Percentiles rank a stretch among this genome's conserved stretches.
phyloP scores from a whole-genome alignment of 192 early-diverging fungal species.

The Entomortierella lignicola region DNA sequence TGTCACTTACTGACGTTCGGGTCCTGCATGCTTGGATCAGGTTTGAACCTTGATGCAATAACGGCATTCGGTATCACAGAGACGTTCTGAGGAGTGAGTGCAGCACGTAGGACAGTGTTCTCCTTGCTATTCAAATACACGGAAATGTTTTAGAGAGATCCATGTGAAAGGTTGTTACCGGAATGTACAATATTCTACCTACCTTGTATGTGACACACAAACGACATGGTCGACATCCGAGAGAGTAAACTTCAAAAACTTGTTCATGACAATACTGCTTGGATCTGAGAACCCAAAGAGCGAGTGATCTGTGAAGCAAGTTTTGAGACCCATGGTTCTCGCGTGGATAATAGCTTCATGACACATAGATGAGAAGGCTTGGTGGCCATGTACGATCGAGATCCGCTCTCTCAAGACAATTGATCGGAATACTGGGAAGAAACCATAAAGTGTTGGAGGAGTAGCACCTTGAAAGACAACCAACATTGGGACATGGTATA shows the following conservation, averaged over 20 bases:
- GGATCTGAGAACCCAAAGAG: conserved; percentile 97
- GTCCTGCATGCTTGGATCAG: conserved; percentile 80
- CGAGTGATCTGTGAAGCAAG: conserved; percentile 97
- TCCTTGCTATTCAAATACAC: conserved; percentile 81
- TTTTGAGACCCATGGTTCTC: conserved; percentile 93
- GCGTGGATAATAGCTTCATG: conserved; percentile 97
- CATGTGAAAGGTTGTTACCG: not conserved
- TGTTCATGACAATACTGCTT: conserved; percentile 93
- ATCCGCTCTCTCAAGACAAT: conserved; percentile 93
- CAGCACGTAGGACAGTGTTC: conserved; percentile 96
- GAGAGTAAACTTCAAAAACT: conserved; percentile 95
- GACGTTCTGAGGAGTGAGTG: conserved; percentile 88
- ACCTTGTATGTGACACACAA: conserved; percentile 97
- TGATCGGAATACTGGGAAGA: conserved; percentile 92
- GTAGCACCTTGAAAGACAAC: conserved; percentile 89
- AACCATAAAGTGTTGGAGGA: conserved; percentile 90
- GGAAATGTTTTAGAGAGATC: not conserved
- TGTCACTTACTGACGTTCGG: conserved; percentile 74
- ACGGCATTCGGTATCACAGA: conserved; percentile 98
- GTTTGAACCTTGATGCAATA: conserved; percentile 90
- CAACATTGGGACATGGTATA: conserved; percentile 92
- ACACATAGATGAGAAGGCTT: conserved; percentile 93
- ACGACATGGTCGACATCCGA: conserved; percentile 98
- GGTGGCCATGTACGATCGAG: conserved; percentile 96
- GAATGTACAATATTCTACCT: not conserved